A percentile compares a stretch with the other conserved stretches of the same genome.
Conservation (phyloP, 2,329 filamentous ascomycete genomes). For the Pseudocercospora crystallina region DNA sequence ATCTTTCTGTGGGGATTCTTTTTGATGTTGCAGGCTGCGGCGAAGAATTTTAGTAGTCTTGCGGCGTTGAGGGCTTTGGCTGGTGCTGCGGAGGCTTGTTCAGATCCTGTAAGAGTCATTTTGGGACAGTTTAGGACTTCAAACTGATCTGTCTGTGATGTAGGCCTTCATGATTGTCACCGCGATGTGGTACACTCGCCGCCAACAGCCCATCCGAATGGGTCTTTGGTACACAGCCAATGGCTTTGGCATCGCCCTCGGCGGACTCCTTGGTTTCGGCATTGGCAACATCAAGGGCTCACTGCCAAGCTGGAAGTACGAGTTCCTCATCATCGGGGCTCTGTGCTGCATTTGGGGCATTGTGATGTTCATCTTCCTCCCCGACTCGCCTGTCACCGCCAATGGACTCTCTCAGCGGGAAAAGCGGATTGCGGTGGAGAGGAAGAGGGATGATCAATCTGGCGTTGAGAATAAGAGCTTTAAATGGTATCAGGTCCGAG, state of each 20-base stretch:
- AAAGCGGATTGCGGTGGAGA: slow-evolving; percentile 56
- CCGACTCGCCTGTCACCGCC: slow-evolving; percentile 53
- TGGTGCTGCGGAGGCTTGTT: slow-evolving; percentile 57
- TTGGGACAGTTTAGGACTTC: no score
- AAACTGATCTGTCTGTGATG: no score
- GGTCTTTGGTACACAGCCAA: slow-evolving; percentile 62
- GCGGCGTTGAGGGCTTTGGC: slow-evolving; percentile 58
- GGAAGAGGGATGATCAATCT: slow-evolving; percentile 58
- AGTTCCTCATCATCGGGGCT: slow-evolving; percentile 62
- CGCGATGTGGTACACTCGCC: slow-evolving; percentile 58
- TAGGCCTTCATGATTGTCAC: slow-evolving; percentile 62
- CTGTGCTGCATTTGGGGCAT: slow-evolving; percentile 62
- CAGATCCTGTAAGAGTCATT: slow-evolving; percentile 47
- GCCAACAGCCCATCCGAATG: slow-evolving; percentile 62
- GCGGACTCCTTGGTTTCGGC: slow-evolving; percentile 58
- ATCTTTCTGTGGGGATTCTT: slow-evolving; percentile 59
- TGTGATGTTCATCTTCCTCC: slow-evolving; percentile 44
- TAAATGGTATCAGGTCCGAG: slow-evolving; percentile 54
- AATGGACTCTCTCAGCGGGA: slow-evolving; percentile 53
- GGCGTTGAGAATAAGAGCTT: slow-evolving; percentile 56
- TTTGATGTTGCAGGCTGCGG: slow-evolving; percentile 36
- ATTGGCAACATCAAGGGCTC: slow-evolving; percentile 60
- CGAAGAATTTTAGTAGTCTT: slow-evolving; percentile 53
- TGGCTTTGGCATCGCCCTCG: slow-evolving; percentile 59
- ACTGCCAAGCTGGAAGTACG: slow-evolving; percentile 62